phyloP scores from a whole-genome alignment of 768 basidiomycete species.

The Leccinum boreale region DNA sequence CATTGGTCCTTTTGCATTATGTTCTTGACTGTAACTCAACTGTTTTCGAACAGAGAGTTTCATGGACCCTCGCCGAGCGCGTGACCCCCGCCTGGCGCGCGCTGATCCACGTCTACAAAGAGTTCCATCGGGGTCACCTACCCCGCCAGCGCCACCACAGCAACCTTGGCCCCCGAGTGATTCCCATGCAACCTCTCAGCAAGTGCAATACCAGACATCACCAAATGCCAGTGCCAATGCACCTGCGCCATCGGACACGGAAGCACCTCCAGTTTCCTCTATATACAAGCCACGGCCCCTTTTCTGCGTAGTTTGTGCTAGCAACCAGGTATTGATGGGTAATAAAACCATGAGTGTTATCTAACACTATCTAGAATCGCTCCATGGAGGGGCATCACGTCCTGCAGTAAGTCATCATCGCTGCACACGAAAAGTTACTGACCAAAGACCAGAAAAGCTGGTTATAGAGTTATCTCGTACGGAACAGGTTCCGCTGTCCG shows the following conservation, averaged over 20 bases:
- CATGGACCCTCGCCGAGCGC: conserved; percentile 80
- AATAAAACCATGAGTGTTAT: not conserved
- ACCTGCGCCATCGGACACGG: not conserved
- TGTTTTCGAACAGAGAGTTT: conserved; percentile 13
- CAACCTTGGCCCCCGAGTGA: conserved; percentile 25
- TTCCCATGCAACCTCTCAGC: conserved; percentile 12
- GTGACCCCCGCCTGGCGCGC: conserved; percentile 77
- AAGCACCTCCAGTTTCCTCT: conserved; percentile 9
- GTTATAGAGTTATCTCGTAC: conserved; percentile 86
- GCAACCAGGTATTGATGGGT: conserved; percentile 74
- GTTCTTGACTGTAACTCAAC: conserved; percentile 16
- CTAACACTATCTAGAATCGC: conserved; percentile 62
- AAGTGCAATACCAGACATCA: conserved; percentile 15
- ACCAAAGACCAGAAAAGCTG: conserved; percentile 70
- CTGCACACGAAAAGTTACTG: not conserved
- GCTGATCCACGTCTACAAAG: conserved; percentile 63
- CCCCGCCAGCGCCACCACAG: conserved; percentile 23
- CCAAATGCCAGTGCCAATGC: conserved; percentile 6
- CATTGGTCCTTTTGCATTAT: conserved; percentile 24
- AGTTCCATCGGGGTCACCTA: conserved; percentile 38
- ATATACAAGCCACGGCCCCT: conserved; percentile 68
- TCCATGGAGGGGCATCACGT: conserved; percentile 98
- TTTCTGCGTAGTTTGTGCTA: conserved; percentile 99
- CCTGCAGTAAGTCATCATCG: conserved; percentile 59
- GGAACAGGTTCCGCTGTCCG: conserved; percentile 98